Percentiles rank a stretch among this genome's conserved stretches.
Evolutionary conservation across 2,329 filamentous ascomycete genomes (phyloP).

Genomic region (Cytospora paraplurivora): DNA sequence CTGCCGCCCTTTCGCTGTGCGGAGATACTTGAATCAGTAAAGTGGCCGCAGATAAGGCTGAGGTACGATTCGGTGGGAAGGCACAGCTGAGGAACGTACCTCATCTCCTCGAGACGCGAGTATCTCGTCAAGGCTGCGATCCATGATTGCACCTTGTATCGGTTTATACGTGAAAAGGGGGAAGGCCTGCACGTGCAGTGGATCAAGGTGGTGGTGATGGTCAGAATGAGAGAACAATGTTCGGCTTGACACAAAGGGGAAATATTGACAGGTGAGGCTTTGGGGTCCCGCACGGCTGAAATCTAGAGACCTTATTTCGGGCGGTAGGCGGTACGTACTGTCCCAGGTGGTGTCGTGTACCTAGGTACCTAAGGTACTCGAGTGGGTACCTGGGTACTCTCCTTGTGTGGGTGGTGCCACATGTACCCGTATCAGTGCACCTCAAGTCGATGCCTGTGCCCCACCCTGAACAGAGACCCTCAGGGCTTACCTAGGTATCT

Average conservation of each 20-base stretch:
- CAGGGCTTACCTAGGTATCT: too few relatives aligned
- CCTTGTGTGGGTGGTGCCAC: too few relatives aligned
- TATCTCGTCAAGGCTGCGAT: conserved; percentile 59
- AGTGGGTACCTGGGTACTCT: background rate
- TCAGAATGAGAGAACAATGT: background rate
- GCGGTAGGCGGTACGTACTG: background rate
- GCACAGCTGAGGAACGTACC: conserved; percentile 29
- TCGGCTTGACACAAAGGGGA: background rate
- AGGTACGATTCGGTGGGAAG: background rate
- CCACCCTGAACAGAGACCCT: too few relatives aligned
- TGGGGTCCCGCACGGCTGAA: conserved; percentile 1
- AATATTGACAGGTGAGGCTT: conserved; percentile 1
- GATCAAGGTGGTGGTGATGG: background rate
- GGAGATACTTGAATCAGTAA: conserved; percentile 17
- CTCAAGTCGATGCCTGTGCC: background rate
- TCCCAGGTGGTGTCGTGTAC: too few relatives aligned
- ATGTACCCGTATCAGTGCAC: background rate
- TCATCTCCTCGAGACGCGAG: conserved; percentile 47
- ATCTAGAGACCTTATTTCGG: background rate
- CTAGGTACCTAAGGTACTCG: background rate
- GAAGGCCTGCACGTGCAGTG: background rate
- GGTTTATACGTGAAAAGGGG: background rate
- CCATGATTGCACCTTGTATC: conserved; percentile 44
- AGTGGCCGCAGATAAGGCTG: conserved; percentile 13
- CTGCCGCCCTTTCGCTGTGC: conserved; percentile 31